Percentiles rank a stretch among this genome's conserved stretches.
Conservation (phyloP, 441 rosid species). For the Macaranga tanarius region DNA sequence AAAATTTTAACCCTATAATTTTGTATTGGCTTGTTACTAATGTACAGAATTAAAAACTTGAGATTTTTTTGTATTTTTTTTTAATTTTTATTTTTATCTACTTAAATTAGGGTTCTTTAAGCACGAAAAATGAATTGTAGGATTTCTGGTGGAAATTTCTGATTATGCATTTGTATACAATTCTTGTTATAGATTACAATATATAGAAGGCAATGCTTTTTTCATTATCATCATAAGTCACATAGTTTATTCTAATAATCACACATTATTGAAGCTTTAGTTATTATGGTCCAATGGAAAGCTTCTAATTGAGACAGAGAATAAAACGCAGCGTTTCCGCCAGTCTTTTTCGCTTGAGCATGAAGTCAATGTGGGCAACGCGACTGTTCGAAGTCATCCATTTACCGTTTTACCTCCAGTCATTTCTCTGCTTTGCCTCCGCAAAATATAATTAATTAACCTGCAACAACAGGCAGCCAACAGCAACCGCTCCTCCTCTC, state of each 20-base stretch:
- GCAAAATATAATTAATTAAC: no score
- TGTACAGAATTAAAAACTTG: slow-evolving; percentile 11
- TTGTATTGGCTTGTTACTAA: slow-evolving; percentile 9
- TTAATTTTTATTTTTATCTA: not conserved
- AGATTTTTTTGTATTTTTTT: not conserved
- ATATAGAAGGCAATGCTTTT: no score
- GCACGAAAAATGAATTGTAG: not conserved
- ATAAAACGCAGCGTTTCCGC: not conserved
- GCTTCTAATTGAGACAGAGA: no score
- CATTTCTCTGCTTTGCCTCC: not conserved
- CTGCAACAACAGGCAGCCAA: no score
- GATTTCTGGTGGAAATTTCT: not conserved
- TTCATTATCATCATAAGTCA: no score
- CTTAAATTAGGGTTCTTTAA: not conserved
- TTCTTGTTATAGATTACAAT: no score
- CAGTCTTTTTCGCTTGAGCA: not conserved
- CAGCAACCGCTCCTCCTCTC: no score
- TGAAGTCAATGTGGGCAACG: not conserved
- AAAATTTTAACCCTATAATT: slow-evolving; percentile 4
- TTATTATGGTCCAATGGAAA: no score
- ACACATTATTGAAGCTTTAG: no score
- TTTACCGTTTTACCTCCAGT: not conserved
- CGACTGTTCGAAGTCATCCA: not conserved
- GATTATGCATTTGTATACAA: not conserved
- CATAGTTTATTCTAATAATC: no score